Conservation (phyloP, 257 asterid species). For the Datura wrightii region DNA sequence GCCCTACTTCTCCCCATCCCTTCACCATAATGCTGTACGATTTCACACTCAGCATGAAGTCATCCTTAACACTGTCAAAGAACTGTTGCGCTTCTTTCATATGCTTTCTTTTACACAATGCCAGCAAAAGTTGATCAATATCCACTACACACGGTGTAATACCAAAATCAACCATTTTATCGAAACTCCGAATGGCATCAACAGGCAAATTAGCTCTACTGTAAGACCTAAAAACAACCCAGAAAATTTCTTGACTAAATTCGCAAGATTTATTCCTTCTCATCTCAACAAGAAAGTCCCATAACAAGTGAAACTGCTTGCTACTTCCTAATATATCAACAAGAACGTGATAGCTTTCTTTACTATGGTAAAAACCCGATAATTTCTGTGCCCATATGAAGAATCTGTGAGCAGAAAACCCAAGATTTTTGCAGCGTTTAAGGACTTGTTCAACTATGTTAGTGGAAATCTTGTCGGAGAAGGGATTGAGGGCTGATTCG, state of each 20-base stretch:
- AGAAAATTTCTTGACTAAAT: slow-evolving; percentile 58
- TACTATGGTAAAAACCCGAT: slow-evolving; percentile 67
- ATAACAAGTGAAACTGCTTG: slow-evolving; percentile 71
- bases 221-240: slow-evolving; percentile 66
- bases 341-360: slow-evolving; percentile 65
- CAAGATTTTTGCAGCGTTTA: slow-evolving; percentile 81
- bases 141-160: slow-evolving; percentile 61
- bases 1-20: slow-evolving; percentile 81
- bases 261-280: slow-evolving; percentile 48
- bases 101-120: slow-evolving; percentile 73
- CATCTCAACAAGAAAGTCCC: slow-evolving; percentile 77
- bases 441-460: slow-evolving; percentile 71
- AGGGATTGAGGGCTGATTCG: slow-evolving; percentile 82
- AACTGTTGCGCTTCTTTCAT: slow-evolving; percentile 67
- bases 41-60: slow-evolving; percentile 56
- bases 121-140: slow-evolving; percentile 69
- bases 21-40: slow-evolving; percentile 78
- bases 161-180: slow-evolving; percentile 81
- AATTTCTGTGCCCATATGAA: slow-evolving; percentile 70
- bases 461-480: slow-evolving; percentile 49
- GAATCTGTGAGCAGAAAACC: slow-evolving; percentile 86
- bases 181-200: slow-evolving; percentile 80
- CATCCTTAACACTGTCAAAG: slow-evolving; percentile 58
- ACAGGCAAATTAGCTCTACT: slow-evolving; percentile 74
- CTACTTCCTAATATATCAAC: slow-evolving; percentile 75